Evolutionary conservation across 2,329 filamentous ascomycete species (phyloP), one percentile per base, ranked within the genome.

Genomic region (Diaporthe helianthi): DNA sequence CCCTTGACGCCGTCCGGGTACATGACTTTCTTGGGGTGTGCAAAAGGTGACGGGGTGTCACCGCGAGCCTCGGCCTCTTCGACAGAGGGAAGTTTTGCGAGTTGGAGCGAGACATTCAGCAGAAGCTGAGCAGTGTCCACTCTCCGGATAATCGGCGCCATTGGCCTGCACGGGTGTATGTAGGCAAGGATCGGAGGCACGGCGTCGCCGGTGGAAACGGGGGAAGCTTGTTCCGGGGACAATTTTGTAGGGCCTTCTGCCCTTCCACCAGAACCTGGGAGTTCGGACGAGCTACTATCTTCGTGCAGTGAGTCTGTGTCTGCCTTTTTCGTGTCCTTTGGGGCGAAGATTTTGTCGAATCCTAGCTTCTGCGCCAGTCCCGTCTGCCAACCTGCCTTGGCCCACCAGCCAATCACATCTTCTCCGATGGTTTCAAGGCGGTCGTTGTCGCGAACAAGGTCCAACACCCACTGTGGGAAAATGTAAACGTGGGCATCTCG

Each of bases 401-500:
- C 93, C 94, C 94, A 97, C 92, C 93, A 97, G 8, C 94, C 94
- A 19, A 98, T 84, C 7, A 98, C 89, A 76, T 98, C 95, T 78
- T 98, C 95, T 38, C 92, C 92, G 58, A 99, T 90, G 68, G 91
- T 97, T 75, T 97, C 93, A 72, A 99, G 88, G 13, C 87, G 89
- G 36, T 94, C 91, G 75, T 98, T 97, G 71, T 86, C 84, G 69
- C 88, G 87, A 51, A 97, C 88, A 78, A 97, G 92, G 66, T 97
- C 91, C 75, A 97, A 87, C 10, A 97, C 87, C 95, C 96, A 98
- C 73, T 89, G 89, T 0, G 96, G 96, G 73, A 99, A 93, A 72
- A 99, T 89, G 80, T 99, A 99, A 69, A 98, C 91, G 77, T 98
- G 95, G 0, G 95, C 93, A 78, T 98, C 95, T 51, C 96, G 89